Conservation (phyloP, 2,329 filamentous ascomycete genomes). For the Geosmithia flava region DNA sequence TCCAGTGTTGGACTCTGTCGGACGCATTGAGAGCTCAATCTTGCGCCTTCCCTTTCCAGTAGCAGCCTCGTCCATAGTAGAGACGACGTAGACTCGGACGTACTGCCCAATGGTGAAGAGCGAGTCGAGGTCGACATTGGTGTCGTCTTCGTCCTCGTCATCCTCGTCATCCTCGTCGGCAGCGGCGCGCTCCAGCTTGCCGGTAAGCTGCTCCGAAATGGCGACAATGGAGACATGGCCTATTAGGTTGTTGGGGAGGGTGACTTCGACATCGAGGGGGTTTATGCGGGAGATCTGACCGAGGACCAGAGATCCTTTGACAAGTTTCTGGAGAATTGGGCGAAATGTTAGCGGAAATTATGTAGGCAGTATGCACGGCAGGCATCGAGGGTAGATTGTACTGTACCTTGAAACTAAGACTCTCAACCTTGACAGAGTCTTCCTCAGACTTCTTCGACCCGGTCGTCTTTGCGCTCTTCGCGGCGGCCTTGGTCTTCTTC, state of each 20-base stretch:
- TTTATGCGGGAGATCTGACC: slow-evolving; percentile 79
- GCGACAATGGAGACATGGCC: slow-evolving; percentile 87
- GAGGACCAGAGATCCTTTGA: slow-evolving; percentile 76
- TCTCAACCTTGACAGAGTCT: slow-evolving; percentile 61
- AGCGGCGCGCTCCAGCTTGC: slow-evolving; percentile 59
- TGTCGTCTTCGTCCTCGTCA: slow-evolving; percentile 32
- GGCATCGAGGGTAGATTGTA: background rate
- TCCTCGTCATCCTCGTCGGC: slow-evolving; percentile 33
- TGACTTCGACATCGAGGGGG: slow-evolving; percentile 63
- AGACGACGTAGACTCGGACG: slow-evolving; percentile 69
- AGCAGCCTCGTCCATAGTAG: slow-evolving; percentile 56
- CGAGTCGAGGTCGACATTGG: slow-evolving; percentile 58
- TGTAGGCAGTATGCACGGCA: background rate
- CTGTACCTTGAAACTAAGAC: slow-evolving; percentile 74
- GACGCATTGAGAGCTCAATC: slow-evolving; percentile 79
- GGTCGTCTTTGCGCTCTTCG: slow-evolving; percentile 39
- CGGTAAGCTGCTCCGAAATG: slow-evolving; percentile 70
- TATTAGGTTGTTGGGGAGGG: slow-evolving; percentile 83
- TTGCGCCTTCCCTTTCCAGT: slow-evolving; percentile 58
- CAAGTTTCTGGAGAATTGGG: slow-evolving; percentile 48
- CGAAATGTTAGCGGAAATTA: slow-evolving; percentile 7
- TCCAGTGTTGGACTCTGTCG: slow-evolving; percentile 64
- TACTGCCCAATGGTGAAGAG: slow-evolving; percentile 82
- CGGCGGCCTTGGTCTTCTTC: slow-evolving; percentile 44
- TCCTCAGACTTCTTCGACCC: slow-evolving; percentile 34